Percentiles rank a stretch among this genome's conserved stretches.
Conservation (phyloP, 441 rosid species). For the Viola pubescens region DNA sequence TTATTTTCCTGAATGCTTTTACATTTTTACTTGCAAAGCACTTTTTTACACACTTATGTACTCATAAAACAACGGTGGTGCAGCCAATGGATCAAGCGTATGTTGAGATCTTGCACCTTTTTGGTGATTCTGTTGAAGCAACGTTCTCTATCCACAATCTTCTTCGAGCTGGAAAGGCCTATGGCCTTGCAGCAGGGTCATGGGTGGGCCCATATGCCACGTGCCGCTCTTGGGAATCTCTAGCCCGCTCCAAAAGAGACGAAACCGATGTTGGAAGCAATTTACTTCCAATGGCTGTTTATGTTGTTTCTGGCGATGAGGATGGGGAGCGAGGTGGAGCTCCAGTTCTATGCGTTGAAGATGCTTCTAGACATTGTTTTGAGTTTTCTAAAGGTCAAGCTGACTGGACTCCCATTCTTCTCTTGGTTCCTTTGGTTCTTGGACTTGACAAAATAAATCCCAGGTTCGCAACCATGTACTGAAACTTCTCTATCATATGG, state of each 20-base stretch:
- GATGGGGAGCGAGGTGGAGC: slow-evolving; percentile 97
- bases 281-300: slow-evolving; percentile 73
- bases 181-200: slow-evolving; percentile 94
- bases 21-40: background rate
- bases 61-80: slow-evolving; percentile 4
- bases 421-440: slow-evolving; percentile 93
- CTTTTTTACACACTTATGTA: no score
- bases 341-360: slow-evolving; percentile 77
- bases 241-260: slow-evolving; percentile 44
- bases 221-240: slow-evolving; percentile 80
- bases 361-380: slow-evolving; percentile 55
- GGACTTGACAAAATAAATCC: slow-evolving; percentile 85
- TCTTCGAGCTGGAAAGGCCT: slow-evolving; percentile 58
- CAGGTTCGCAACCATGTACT: slow-evolving; percentile 39
- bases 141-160: slow-evolving; percentile 89
- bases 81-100: slow-evolving; percentile 62
- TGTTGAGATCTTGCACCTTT: slow-evolving; percentile 60
- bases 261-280: slow-evolving; percentile 27
- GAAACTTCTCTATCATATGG: background rate
- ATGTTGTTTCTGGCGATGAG: slow-evolving; percentile 85
- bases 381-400: slow-evolving; percentile 56
- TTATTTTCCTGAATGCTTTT: background rate
- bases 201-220: slow-evolving; percentile 97
- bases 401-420: slow-evolving; percentile 74
- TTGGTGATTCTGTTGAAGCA: slow-evolving; percentile 66